Evolutionary conservation across 2,329 filamentous ascomycete species (phyloP), one percentile per base, ranked within the genome.

Genomic region (Botrytis fragariae): DNA sequence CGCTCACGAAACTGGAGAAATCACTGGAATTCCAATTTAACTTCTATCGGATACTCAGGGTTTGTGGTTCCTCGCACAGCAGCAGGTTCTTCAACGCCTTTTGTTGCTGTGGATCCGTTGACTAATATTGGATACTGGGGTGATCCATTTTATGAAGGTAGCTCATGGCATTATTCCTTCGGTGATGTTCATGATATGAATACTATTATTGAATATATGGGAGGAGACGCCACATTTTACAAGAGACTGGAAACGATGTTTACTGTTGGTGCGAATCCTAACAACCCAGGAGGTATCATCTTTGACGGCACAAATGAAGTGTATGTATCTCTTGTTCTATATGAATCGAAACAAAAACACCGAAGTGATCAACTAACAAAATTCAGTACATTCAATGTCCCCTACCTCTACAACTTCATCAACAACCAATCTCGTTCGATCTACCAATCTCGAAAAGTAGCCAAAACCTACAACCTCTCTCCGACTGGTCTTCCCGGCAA

Each of bases 1-100:
- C 74, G 74, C 12, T 87, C 88, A 0, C 84, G 86, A 16, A 90
- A 92, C 77, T 93, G 91, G 91, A 86, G 89, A 25, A 92, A 92
- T 78, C 90, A 93, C 76, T 93, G 90, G 90, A 90, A 93, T 79
- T 79, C 85, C 0, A 80, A 87, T 64, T 85, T 88, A 62, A 84
- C 83, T 1, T 88, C 88, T 0, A 84, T 91, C 0, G 87, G 86
- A 6, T 92, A 91, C 81, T 85, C 83, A 88, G 91, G 91, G 0
- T 93, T 93, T 79, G 82, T 93, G 7, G 90, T 89, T 0, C 91
- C 91, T 0, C 85, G 88, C 20, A 81, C 82, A 70, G 77, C 82
- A 20, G 82, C 84, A 37, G 85, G 86, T 0, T 72, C 65, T 69
- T 32, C 65, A 37, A 57, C 35, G 1, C 65, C 65, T 10, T 84